Conservation (phyloP, 805 yeast genomes). For the Kregervanrija delftensis region DNA sequence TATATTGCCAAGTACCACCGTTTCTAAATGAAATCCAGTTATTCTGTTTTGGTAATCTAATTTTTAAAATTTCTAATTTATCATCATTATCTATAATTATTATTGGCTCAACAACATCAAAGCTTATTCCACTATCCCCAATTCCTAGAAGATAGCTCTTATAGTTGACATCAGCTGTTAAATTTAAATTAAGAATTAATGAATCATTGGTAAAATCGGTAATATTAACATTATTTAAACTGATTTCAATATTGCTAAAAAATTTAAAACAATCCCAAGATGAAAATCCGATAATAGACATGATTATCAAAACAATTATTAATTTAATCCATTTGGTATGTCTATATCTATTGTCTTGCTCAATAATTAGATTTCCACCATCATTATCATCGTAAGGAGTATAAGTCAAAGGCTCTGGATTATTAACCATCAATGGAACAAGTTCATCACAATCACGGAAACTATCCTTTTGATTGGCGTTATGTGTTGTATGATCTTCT, state of each 20-base stretch:
- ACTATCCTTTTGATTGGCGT: too few relatives aligned
- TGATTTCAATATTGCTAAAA: not conserved
- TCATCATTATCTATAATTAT: not conserved
- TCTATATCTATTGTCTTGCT: not conserved
- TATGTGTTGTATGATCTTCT: too few relatives aligned
- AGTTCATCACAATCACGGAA: too few relatives aligned
- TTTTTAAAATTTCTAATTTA: not conserved
- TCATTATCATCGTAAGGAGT: too few relatives aligned
- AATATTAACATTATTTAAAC: not conserved
- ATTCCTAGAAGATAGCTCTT: too few relatives aligned
- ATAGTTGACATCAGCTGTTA: too few relatives aligned
- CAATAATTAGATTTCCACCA: too few relatives aligned
- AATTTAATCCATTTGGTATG: not conserved
- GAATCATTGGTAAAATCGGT: not conserved
- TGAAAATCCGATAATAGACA: not conserved
- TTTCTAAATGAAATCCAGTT: not conserved
- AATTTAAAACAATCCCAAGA: slow-evolving; percentile 1
- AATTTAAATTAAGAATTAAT: too few relatives aligned
- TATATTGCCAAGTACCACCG: not conserved
- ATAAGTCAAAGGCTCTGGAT: too few relatives aligned
- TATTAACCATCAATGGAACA: too few relatives aligned
- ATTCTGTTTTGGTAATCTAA: not conserved
- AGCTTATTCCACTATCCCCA: not conserved
- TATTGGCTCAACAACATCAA: not conserved
- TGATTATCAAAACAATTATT: not conserved